phyloP scores from a whole-genome alignment of 1,284 basidiomycete genomes.

The Tilletia setariae region DNA sequence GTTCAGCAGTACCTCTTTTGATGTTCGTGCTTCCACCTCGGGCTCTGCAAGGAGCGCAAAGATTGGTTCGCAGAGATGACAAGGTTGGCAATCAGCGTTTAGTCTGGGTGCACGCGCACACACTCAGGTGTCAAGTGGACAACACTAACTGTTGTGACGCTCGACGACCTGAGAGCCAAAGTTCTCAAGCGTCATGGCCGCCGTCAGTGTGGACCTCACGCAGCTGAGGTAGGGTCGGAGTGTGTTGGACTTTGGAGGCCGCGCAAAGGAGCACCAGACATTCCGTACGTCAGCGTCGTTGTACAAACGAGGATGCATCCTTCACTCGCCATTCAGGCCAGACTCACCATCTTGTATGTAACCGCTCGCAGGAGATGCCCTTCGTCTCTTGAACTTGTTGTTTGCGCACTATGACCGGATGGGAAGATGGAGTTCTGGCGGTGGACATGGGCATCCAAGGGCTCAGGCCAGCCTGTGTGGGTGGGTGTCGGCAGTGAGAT shows the following conservation, averaged over 20 bases:
- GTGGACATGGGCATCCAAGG: too few relatives aligned
- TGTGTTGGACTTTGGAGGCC: constrained; percentile 59
- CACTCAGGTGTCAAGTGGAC: not conserved
- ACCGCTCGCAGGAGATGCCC: too few relatives aligned
- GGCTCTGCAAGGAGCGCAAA: constrained; percentile 62
- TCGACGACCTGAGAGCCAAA: constrained; percentile 98
- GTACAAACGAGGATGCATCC: too few relatives aligned
- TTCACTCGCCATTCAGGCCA: too few relatives aligned
- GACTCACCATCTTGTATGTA: too few relatives aligned
- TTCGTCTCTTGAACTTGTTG: too few relatives aligned
- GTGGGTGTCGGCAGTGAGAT: too few relatives aligned
- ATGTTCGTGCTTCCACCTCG: constrained; percentile 56
- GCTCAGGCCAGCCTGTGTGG: not conserved
- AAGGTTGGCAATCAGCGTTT: not conserved
- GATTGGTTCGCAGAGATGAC: not conserved
- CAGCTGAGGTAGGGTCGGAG: constrained; percentile 93
- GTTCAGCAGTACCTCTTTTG: constrained; percentile 74
- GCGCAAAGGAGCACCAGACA: not conserved
- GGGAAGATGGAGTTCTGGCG: too few relatives aligned
- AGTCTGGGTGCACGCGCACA: not conserved
- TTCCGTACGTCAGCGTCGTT: too few relatives aligned
- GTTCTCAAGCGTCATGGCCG: constrained; percentile 94
- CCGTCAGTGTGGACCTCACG: constrained; percentile 89
- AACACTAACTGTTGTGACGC: constrained; percentile 81
- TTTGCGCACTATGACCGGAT: too few relatives aligned